Evolutionary conservation across 2,329 filamentous ascomycete genomes (phyloP).

Genomic region (Monosporascus sp.): DNA sequence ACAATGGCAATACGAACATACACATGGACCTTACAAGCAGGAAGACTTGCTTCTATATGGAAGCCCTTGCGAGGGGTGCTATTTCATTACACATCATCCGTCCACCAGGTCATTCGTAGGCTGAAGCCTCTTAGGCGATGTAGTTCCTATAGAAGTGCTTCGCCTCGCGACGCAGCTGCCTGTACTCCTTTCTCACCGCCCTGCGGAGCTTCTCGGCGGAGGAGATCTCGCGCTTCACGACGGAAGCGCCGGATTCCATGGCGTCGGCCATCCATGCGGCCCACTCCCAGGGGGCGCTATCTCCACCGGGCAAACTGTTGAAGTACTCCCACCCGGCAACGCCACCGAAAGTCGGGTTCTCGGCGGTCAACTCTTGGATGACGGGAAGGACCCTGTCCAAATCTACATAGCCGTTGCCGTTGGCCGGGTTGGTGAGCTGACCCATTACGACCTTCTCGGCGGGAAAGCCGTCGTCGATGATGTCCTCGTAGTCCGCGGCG

Average conservation of each 20-base stretch:
- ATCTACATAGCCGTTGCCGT: slow-evolving; percentile 55
- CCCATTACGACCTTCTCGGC: slow-evolving; percentile 73
- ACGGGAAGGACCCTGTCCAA: slow-evolving; percentile 42
- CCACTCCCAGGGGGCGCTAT: slow-evolving; percentile 69
- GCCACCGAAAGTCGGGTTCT: slow-evolving; percentile 70
- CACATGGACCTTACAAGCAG: background rate
- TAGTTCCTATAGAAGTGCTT: slow-evolving; percentile 23
- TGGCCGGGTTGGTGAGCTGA: slow-evolving; percentile 70
- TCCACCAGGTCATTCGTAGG: too few relatives aligned
- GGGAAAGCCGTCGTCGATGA: slow-evolving; percentile 61
- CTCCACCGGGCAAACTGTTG: slow-evolving; percentile 66
- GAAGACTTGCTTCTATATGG: too few relatives aligned
- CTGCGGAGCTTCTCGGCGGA: slow-evolving; percentile 20
- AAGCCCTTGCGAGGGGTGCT: too few relatives aligned
- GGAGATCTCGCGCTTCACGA: slow-evolving; percentile 17
- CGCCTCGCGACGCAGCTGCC: slow-evolving; percentile 17
- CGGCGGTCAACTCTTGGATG: slow-evolving; percentile 34
- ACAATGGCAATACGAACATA: background rate
- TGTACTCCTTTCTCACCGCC: slow-evolving; percentile 17
- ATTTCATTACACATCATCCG: too few relatives aligned
- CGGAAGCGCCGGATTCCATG: slow-evolving; percentile 13
- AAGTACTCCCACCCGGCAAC: slow-evolving; percentile 97
- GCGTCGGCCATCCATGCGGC: slow-evolving; percentile 37
- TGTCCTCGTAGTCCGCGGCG: slow-evolving; percentile 43
- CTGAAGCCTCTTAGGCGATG: slow-evolving; percentile 14